Conservation (phyloP, 176 grass and related monocot species). For the Pontederia crassipes region DNA sequence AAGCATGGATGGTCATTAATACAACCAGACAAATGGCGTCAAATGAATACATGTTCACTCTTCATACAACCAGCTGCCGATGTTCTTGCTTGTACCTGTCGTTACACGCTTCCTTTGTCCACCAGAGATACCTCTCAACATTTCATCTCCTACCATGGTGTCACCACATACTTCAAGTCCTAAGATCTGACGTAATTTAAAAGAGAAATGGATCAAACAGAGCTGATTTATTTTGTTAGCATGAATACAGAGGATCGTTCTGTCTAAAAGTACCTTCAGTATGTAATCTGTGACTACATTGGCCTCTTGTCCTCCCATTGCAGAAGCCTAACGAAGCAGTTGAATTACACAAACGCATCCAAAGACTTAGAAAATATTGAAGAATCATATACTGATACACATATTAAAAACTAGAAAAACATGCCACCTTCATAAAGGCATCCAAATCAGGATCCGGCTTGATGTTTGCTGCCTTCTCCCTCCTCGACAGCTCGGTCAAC, state of each 20-base stretch:
- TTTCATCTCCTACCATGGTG: conserved; percentile 57
- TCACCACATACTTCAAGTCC: conserved; percentile 78
- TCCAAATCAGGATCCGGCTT: conserved; percentile 55
- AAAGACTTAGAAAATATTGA: not conserved
- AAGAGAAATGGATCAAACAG: not conserved
- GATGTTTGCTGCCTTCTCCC: conserved; percentile 59
- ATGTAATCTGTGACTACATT: conserved; percentile 75
- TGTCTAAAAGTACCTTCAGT: conserved; percentile 44
- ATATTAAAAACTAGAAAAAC: not conserved
- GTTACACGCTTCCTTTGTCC: conserved; percentile 89
- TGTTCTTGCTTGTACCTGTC: conserved; percentile 37
- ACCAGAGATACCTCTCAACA: conserved; percentile 90
- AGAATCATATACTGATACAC: no score
- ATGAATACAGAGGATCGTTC: not conserved
- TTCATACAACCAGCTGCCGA: not conserved
- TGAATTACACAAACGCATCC: no score
- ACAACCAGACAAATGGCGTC: not conserved
- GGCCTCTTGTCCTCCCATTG: conserved; percentile 45
- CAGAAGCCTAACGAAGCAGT: conserved; percentile 31
- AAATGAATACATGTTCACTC: not conserved
- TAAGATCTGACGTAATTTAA: conserved; percentile 47
- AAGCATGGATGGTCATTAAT: not conserved
- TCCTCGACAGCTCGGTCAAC: conserved; percentile 50
- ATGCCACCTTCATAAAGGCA: conserved; percentile 55
- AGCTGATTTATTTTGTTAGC: not conserved